phyloP scores from a whole-genome alignment of 179 eudicot genomes.

The Carnegiea gigantea region DNA sequence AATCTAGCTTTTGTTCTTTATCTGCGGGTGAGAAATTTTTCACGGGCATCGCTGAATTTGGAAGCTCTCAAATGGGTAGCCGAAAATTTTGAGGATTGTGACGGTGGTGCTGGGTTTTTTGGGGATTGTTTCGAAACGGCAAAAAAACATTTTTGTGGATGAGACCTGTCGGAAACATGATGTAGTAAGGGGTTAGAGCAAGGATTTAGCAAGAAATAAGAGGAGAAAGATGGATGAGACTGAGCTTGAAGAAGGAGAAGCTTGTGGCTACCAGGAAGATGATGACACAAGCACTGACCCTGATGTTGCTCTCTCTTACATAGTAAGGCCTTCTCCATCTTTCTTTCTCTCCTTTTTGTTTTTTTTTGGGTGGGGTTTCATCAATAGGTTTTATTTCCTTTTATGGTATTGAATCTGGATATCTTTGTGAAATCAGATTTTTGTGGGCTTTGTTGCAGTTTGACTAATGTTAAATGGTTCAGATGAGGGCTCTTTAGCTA shows the following conservation, averaged over 20 bases:
- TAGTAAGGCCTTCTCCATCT: conserved; percentile 45
- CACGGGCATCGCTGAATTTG: conserved; percentile 35
- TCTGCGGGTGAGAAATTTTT: conserved; percentile 32
- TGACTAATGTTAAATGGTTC: not conserved
- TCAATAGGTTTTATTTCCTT: not conserved
- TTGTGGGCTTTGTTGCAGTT: not conserved
- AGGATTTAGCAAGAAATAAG: conserved; percentile 36
- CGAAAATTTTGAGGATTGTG: conserved; percentile 27
- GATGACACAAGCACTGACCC: conserved; percentile 58
- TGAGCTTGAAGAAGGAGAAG: conserved; percentile 95
- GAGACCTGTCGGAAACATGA: conserved; percentile 64
- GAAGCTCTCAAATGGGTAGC: conserved; percentile 26
- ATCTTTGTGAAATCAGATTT: not conserved
- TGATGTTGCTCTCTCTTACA: conserved; percentile 85
- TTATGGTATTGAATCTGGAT: not conserved
- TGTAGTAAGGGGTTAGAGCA: conserved; percentile 55
- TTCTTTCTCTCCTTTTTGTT: not conserved
- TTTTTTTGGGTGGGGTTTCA: not conserved
- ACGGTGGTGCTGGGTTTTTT: not conserved
- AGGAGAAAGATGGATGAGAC: conserved; percentile 50
- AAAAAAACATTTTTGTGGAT: conserved; percentile 27
- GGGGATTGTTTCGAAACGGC: conserved; percentile 18
- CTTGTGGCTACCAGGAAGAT: conserved; percentile 47
- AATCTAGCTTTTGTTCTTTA: conserved; percentile 44
- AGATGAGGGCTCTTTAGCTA: conserved; percentile 2